Percentiles rank a stretch among this genome's conserved stretches.
phyloP scores from a whole-genome alignment of 2,329 filamentous ascomycete genomes.

The Alternaria alternata region DNA sequence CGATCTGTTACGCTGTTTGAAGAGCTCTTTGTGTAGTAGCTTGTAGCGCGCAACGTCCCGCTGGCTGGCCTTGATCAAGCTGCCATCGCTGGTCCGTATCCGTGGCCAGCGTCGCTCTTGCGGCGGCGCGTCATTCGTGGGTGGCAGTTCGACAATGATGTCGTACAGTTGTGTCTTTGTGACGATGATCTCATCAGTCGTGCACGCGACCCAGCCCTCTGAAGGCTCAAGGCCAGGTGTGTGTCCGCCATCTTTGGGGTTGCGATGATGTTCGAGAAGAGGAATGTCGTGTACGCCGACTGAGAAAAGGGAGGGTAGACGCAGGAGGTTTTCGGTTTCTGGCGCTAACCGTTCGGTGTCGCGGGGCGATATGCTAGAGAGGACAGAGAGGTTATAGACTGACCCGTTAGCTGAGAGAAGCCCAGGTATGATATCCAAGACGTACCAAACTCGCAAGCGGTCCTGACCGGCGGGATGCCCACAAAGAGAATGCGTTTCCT shows the following conservation, averaged over 20 bases:
- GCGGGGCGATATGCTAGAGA: constrained; percentile 84
- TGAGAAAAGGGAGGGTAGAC: constrained; percentile 86
- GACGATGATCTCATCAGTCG: constrained; percentile 89
- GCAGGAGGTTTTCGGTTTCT: constrained; percentile 65
- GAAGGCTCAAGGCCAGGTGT: constrained; percentile 52
- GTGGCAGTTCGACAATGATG: constrained; percentile 83
- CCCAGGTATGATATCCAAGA: background rate
- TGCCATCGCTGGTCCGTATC: constrained; percentile 70
- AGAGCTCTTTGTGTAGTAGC: constrained; percentile 47
- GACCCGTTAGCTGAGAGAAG: constrained; percentile 11
- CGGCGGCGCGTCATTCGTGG: constrained; percentile 62
- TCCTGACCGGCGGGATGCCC: constrained; percentile 83
- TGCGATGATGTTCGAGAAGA: constrained; percentile 70
- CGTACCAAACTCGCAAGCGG: constrained; percentile 87
- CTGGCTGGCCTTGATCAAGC: constrained; percentile 82
- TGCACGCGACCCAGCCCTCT: constrained; percentile 90
- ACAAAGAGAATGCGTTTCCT: constrained; percentile 89
- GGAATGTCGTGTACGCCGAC: constrained; percentile 94
- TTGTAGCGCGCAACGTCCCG: constrained; percentile 80
- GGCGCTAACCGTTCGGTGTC: constrained; percentile 74
- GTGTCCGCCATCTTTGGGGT: constrained; percentile 45
- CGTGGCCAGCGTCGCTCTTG: constrained; percentile 75
- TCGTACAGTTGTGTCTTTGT: constrained; percentile 91
- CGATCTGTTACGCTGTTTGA: constrained; percentile 40
- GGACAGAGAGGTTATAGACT: constrained; percentile 95